These are phyloP conservation scores for Davidsoniella neocaledoniae DNA, from an alignment of 2,329 filamentous ascomycete species.

Conservation along the genomic window DNA sequence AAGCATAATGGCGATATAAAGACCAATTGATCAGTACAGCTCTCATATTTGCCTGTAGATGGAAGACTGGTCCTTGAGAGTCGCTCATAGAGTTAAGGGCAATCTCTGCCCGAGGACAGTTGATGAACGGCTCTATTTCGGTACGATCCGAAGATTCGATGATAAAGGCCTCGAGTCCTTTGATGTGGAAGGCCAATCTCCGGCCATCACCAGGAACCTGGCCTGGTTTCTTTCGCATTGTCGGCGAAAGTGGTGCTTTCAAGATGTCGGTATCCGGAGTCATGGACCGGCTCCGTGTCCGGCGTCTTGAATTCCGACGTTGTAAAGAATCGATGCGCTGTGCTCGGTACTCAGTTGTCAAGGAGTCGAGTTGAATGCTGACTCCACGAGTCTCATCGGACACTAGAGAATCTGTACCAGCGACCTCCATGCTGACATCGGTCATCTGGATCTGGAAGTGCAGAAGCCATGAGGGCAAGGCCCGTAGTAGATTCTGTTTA, in stretches of 20 bases:
- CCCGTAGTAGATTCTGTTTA: conserved; percentile 57
- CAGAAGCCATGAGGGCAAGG: conserved; percentile 67
- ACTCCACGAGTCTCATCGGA: conserved; percentile 69
- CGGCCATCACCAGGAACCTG: conserved; percentile 56
- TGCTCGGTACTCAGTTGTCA: conserved; percentile 76
- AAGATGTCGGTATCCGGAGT: conserved; percentile 51
- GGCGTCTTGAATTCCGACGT: conserved; percentile 43
- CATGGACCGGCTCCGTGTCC: conserved; percentile 57
- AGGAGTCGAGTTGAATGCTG: conserved; percentile 71
- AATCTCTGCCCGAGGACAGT: conserved; percentile 72
- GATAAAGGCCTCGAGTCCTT: conserved; percentile 76
- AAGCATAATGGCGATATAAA: conserved; percentile 78
- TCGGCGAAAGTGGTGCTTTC: conserved; percentile 20
- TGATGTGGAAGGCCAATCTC: conserved; percentile 61
- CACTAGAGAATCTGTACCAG: conserved; percentile 70
- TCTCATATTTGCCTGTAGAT: conserved; percentile 66
- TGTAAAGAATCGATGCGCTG: conserved; percentile 53
- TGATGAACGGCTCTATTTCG: conserved; percentile 73
- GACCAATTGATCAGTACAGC: conserved; percentile 78
- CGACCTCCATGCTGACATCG: conserved; percentile 80
- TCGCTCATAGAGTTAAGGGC: conserved; percentile 75
- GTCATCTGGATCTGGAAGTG: conserved; percentile 73
- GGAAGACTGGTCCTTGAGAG: conserved; percentile 70
- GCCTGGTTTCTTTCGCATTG: conserved; percentile 30
- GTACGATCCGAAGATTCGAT: conserved; percentile 74